These are phyloP conservation scores for Aspergillus bombycis DNA, from an alignment of 2,329 filamentous ascomycete species.

Conservation along the genomic window DNA sequence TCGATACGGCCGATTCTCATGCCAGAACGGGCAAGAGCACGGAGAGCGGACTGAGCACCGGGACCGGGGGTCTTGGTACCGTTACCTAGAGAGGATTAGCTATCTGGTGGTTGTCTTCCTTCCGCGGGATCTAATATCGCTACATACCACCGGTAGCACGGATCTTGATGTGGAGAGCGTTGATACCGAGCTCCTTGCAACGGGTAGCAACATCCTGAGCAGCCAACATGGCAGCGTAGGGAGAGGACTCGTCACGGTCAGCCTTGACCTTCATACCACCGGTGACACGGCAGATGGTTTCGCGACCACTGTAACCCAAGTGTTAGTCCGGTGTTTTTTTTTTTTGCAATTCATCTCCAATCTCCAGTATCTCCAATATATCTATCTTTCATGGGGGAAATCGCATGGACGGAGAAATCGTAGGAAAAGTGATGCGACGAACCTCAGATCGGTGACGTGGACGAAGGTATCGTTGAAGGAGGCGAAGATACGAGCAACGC, in stretches of 20 bases:
- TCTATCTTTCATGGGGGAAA: conserved; percentile 10
- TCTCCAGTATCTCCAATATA: conserved; percentile 4
- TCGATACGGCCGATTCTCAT: conserved; percentile 99
- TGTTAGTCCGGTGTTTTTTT: conserved; percentile 13
- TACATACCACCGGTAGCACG: conserved; percentile 91
- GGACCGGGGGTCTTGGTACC: conserved; percentile 99
- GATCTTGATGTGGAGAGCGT: conserved; percentile 99
- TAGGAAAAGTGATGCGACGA: conserved; percentile 41
- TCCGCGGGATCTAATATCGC: not conserved
- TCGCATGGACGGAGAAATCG: not conserved
- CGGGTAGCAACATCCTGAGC: conserved; percentile 95
- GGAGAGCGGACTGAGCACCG: conserved; percentile 98
- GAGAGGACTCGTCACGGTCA: conserved; percentile 99
- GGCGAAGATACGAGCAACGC: conserved; percentile 96
- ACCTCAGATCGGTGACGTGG: conserved; percentile 99
- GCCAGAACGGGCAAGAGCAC: conserved; percentile 95
- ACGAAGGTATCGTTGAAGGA: conserved; percentile 95
- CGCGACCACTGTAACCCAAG: conserved; percentile 74
- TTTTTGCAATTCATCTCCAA: not conserved
- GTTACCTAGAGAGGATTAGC: conserved; percentile 65
- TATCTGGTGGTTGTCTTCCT: not conserved
- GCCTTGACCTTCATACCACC: conserved; percentile 99
- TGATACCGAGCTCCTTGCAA: conserved; percentile 85
- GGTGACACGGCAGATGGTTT: conserved; percentile 99
- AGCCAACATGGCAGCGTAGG: conserved; percentile 99